A percentile compares a stretch with the other conserved stretches of the same genome.
Conservation (phyloP, 805 yeast genomes). For the Yarrowia yakushimensis region DNA sequence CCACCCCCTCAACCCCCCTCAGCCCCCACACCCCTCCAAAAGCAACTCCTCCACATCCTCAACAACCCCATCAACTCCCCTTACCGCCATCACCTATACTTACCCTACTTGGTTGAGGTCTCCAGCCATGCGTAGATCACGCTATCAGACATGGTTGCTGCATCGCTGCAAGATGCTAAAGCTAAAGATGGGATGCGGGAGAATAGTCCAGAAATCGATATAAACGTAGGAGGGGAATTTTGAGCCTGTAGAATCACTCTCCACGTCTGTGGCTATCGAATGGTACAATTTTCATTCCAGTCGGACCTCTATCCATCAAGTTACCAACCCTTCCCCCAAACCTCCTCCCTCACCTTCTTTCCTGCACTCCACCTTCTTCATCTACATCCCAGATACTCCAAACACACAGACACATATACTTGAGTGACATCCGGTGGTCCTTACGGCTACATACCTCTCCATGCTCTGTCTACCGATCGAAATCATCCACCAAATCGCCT, state of each 20-base stretch:
- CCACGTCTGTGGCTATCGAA: not conserved
- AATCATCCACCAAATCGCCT: conserved; percentile 10
- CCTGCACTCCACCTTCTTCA: not conserved
- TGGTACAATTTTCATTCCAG: not conserved
- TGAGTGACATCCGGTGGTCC: too few species aligned
- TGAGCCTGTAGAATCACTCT: not conserved
- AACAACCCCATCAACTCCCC: too few species aligned
- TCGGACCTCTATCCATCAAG: not conserved
- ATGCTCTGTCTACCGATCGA: not conserved
- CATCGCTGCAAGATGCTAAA: not conserved
- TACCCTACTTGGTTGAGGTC: not conserved
- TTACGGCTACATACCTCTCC: not conserved
- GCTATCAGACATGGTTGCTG: conserved; percentile 22
- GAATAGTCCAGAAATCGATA: not conserved
- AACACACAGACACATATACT: not conserved
- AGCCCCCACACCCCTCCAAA: too few species aligned
- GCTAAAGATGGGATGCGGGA: not conserved
- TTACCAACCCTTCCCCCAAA: not conserved
- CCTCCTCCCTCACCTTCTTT: not conserved
- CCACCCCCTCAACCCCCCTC: too few species aligned
- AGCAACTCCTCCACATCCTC: too few species aligned
- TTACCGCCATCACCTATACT: not conserved
- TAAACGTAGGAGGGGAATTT: too few species aligned
- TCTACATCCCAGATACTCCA: not conserved
- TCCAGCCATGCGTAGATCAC: conserved; percentile 7